A percentile compares a stretch with the other conserved stretches of the same genome.
phyloP scores from a whole-genome alignment of 306 rosid genomes.

The Glycine soja region DNA sequence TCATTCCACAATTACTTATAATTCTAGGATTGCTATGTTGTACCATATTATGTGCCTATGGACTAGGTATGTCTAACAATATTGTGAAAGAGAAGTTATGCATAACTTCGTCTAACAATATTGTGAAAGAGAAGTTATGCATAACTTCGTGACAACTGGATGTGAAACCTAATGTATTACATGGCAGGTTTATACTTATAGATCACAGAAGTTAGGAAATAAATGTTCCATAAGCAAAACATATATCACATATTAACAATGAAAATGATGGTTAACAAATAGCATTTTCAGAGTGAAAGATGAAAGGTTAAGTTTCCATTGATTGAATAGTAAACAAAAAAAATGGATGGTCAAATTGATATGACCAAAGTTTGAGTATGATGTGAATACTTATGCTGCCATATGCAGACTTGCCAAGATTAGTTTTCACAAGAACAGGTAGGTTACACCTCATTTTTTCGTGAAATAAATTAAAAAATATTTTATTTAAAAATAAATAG shows the following conservation, averaged over 20 bases:
- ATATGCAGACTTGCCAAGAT: too few relatives aligned
- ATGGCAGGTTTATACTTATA: background rate
- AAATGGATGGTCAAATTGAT: background rate
- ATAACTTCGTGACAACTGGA: constrained; percentile 20
- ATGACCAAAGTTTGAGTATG: background rate
- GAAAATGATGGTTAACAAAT: background rate
- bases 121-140: constrained; percentile 7
- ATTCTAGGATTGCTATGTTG: constrained; percentile 7
- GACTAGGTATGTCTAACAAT: constrained; percentile 8
- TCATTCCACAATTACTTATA: background rate
- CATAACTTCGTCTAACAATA: constrained; percentile 18
- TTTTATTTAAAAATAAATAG: too few relatives aligned
- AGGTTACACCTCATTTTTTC: too few relatives aligned
- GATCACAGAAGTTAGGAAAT: background rate
- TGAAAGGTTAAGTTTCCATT: background rate
- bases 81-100: constrained; percentile 1
- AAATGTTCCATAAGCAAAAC: background rate
- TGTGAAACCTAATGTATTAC: background rate
- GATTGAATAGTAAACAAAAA: background rate
- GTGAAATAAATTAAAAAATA: too few relatives aligned
- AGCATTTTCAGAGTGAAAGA: background rate
- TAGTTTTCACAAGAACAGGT: too few relatives aligned
- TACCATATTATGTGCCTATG: background rate
- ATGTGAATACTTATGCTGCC: too few relatives aligned
- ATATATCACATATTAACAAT: background rate